phyloP scores from a whole-genome alignment of 768 basidiomycete genomes.

The Russula foetens region DNA sequence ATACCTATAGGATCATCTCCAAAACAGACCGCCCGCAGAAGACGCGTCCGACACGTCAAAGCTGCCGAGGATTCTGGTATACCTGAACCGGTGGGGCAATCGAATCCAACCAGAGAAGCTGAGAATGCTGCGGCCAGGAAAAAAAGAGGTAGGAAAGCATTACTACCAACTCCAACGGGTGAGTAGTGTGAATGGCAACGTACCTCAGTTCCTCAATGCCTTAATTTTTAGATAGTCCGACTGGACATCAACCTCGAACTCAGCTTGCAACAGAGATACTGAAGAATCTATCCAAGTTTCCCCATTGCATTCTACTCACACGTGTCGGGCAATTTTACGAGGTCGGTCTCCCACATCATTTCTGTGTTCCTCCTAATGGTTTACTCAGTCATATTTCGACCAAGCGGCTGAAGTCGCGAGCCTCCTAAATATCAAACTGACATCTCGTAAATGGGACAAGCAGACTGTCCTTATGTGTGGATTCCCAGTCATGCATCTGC shows the following conservation, averaged over 20 bases:
- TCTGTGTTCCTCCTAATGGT: neutral
- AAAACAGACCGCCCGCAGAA: neutral
- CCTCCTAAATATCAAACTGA: constrained; percentile 76
- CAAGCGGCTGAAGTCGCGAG: constrained; percentile 75
- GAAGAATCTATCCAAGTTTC: constrained; percentile 64
- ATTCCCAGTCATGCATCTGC: constrained; percentile 78
- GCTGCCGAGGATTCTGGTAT: neutral
- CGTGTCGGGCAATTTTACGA: constrained; percentile 95
- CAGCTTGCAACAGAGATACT: constrained; percentile 63
- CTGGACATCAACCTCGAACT: constrained; percentile 25
- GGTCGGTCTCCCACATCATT: constrained; percentile 35
- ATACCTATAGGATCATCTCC: neutral
- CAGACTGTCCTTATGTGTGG: constrained; percentile 77
- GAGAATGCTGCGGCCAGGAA: neutral
- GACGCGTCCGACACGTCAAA: neutral
- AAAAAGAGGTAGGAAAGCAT: neutral
- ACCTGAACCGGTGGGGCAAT: neutral
- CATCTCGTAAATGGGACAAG: constrained; percentile 66
- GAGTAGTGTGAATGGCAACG: neutral
- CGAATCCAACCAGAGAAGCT: neutral
- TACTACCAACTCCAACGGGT: neutral
- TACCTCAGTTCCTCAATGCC: neutral
- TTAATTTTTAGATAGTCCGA: neutral
- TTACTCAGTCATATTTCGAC: constrained; percentile 79
- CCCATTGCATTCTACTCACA: constrained; percentile 85